Percentiles rank a stretch among this genome's conserved stretches.
Evolutionary conservation across 805 yeast genomes (phyloP).

Genomic region (Candida glaebosa): DNA sequence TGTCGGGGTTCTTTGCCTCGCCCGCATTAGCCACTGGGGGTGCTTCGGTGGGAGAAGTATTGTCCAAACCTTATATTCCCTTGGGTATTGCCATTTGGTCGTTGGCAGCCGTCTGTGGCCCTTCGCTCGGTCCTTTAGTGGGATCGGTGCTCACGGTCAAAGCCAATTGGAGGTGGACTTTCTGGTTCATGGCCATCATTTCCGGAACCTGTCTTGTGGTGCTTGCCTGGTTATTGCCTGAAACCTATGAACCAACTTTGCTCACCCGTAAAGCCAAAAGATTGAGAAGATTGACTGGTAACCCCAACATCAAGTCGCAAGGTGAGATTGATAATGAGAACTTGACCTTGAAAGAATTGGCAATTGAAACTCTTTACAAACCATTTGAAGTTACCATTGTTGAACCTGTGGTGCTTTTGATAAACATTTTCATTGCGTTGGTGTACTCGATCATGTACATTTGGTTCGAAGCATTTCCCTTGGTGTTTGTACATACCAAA

Average conservation of each 20-base stretch:
- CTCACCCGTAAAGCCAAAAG: slow-evolving; percentile 46
- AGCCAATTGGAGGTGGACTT: slow-evolving; percentile 44
- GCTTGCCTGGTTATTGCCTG: slow-evolving; percentile 44
- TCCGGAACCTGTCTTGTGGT: slow-evolving; percentile 12
- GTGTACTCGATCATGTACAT: slow-evolving; percentile 51
- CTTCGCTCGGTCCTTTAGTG: slow-evolving; percentile 52
- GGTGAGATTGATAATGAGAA: slow-evolving; percentile 32
- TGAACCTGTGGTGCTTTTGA: slow-evolving; percentile 57
- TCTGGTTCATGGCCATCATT: slow-evolving; percentile 46
- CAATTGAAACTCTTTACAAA: slow-evolving; percentile 39
- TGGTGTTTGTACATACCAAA: slow-evolving; percentile 44
- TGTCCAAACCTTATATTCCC: slow-evolving; percentile 40
- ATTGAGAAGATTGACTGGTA: slow-evolving; percentile 48
- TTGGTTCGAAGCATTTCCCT: slow-evolving; percentile 62
- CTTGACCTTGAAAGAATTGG: slow-evolving; percentile 16
- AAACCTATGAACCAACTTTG: slow-evolving; percentile 44
- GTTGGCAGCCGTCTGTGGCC: slow-evolving; percentile 52
- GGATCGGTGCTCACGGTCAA: slow-evolving; percentile 49
- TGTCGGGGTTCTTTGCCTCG: slow-evolving; percentile 53
- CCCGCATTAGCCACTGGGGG: slow-evolving; percentile 60
- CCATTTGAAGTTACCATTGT: slow-evolving; percentile 47
- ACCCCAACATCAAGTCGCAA: slow-evolving; percentile 38
- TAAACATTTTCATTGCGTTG: slow-evolving; percentile 49
- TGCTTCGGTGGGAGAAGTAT: slow-evolving; percentile 52
- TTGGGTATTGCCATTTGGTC: slow-evolving; percentile 51